These are phyloP conservation scores for Copromyces sp. DNA, from an alignment of 495 filamentous ascomycete genomes.

Conservation along the genomic window DNA sequence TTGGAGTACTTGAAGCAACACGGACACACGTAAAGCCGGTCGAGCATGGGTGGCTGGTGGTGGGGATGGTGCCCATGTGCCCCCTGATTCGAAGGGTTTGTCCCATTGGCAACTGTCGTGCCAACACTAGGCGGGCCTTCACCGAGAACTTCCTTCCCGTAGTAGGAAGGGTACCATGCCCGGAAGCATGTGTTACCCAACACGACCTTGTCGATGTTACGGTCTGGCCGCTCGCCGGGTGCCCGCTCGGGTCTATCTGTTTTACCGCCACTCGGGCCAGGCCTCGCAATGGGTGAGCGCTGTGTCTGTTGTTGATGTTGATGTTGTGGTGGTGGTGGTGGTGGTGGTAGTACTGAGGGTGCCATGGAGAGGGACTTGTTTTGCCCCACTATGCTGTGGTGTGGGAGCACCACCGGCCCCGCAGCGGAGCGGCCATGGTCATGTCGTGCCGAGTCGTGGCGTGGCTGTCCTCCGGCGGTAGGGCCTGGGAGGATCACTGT, in stretches of 20 bases:
- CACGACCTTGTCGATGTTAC: constrained; percentile 65
- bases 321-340: not conserved
- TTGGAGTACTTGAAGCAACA: constrained; percentile 89
- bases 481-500: not conserved
- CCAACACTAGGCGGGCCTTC: constrained; percentile 11
- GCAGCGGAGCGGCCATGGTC: not conserved
- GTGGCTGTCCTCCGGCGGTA: not conserved
- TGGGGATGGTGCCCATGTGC: not conserved
- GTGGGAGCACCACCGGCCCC: constrained; percentile 7
- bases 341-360: constrained; percentile 10
- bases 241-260: not conserved
- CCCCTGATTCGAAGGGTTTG: constrained; percentile 5
- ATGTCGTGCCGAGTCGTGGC: not conserved
- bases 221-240: constrained; percentile 27
- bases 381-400: constrained; percentile 15
- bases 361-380: constrained; percentile 16
- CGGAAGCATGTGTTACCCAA: constrained; percentile 64
- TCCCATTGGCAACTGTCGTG: constrained; percentile 13
- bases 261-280: not conserved
- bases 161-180: constrained; percentile 69
- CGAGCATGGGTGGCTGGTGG: constrained; percentile 30
- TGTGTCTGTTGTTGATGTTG: constrained; percentile 9
- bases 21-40: constrained; percentile 75
- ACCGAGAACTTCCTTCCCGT: constrained; percentile 64
- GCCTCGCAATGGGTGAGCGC: constrained; percentile 11